phyloP scores from a whole-genome alignment of 495 filamentous ascomycete species.

The Penicillium ochrochloron region DNA sequence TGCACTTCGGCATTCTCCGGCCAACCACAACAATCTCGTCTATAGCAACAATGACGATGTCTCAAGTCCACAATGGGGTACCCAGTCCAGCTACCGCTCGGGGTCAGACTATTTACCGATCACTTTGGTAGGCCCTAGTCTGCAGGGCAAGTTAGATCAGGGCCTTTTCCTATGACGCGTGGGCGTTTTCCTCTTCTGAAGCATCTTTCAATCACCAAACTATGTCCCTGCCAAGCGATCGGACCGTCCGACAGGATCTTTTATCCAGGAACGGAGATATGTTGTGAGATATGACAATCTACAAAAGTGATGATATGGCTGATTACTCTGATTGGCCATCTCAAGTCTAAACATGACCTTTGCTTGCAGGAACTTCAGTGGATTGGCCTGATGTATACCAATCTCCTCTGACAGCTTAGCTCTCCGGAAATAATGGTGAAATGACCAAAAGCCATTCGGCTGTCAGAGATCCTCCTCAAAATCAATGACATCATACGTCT shows the following conservation, averaged over 20 bases:
- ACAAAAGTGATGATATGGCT: not conserved
- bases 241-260: not conserved
- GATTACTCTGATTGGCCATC: not conserved
- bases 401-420: not conserved
- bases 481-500: not conserved
- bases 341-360: not conserved
- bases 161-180: constrained; percentile 5
- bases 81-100: constrained; percentile 12
- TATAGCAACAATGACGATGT: not conserved
- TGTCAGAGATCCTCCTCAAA: not conserved
- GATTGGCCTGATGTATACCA: not conserved
- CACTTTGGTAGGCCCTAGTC: not conserved
- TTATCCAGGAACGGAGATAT: not conserved
- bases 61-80: constrained; percentile 14
- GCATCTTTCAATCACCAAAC: not conserved
- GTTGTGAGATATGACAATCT: not conserved
- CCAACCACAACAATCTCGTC: constrained; percentile 10
- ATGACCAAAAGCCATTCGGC: not conserved
- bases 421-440: not conserved
- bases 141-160: not conserved
- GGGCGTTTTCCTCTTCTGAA: not conserved
- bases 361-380: not conserved
- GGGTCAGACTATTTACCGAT: constrained; percentile 11
- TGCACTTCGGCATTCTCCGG: constrained; percentile 14
- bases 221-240: not conserved